phyloP scores from a whole-genome alignment of 75 land plant genomes.

The Ceratopteris richardii region DNA sequence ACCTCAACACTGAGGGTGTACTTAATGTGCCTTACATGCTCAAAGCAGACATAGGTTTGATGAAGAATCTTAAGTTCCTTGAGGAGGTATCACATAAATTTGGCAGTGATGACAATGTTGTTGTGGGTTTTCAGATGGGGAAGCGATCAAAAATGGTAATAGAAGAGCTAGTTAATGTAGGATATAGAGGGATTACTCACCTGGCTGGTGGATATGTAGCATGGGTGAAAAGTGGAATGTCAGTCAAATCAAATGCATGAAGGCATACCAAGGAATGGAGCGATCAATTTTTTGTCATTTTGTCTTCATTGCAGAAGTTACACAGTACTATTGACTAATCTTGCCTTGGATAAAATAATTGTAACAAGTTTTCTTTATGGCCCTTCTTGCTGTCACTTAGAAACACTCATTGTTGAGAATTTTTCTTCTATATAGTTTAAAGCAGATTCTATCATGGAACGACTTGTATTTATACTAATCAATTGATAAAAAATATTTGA shows the following conservation, averaged over 20 bases:
- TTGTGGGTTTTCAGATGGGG: constrained; percentile 80
- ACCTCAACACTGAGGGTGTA: constrained; percentile 63
- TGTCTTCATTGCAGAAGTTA: too few relatives aligned
- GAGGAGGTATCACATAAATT: constrained; percentile 45
- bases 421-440: too few relatives aligned
- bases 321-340: too few relatives aligned
- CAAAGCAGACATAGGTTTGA: constrained; percentile 71
- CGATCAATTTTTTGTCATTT: too few relatives aligned
- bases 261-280: too few relatives aligned
- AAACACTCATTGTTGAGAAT: too few relatives aligned
- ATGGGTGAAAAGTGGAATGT: constrained; percentile 68
- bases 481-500: too few relatives aligned
- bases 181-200: constrained; percentile 60
- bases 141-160: constrained; percentile 82
- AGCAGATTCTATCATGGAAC: too few relatives aligned
- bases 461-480: too few relatives aligned
- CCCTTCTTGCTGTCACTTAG: too few relatives aligned
- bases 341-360: too few relatives aligned
- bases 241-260: constrained; percentile 17
- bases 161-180: constrained; percentile 52
- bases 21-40: constrained; percentile 77
- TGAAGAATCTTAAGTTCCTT: constrained; percentile 60
- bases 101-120: constrained; percentile 67
- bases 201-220: constrained; percentile 79
- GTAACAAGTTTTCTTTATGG: too few relatives aligned